Conservation (phyloP, 345 rosid species). For the Euclidium syriacum region DNA sequence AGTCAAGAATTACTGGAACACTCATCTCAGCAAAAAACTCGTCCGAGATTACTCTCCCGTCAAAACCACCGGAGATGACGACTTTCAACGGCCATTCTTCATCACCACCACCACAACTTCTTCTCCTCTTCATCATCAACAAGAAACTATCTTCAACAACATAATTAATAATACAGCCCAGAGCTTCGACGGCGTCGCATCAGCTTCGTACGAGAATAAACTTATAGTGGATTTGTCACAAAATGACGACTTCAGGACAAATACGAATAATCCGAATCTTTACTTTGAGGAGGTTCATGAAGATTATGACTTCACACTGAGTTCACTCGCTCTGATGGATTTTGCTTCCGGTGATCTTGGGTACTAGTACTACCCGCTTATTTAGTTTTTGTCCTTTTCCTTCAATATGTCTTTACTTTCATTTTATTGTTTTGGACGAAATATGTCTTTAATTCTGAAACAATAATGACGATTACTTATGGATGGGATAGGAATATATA, state of each 20-base stretch:
- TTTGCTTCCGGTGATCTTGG: constrained; percentile 26
- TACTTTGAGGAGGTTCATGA: constrained; percentile 21
- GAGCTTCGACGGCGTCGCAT: background rate
- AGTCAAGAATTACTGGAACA: constrained; percentile 60
- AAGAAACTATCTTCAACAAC: constrained; percentile 52
- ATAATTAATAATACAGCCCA: background rate
- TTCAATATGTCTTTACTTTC: too few species aligned
- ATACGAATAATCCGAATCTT: background rate
- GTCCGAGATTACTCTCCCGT: constrained; percentile 18
- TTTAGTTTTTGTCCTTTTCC: background rate
- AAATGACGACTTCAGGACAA: background rate
- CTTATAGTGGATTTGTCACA: constrained; percentile 1
- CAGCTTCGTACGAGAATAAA: background rate
- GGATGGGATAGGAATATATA: too few species aligned
- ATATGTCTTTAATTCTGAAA: too few species aligned
- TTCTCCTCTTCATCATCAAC: constrained; percentile 56
- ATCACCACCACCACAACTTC: constrained; percentile 45
- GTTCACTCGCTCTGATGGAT: constrained; percentile 27
- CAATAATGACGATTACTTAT: too few species aligned
- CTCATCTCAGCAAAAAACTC: constrained; percentile 41
- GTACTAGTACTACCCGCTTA: constrained; percentile 15
- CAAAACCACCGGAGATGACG: constrained; percentile 8
- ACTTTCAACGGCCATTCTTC: constrained; percentile 23
- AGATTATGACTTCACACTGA: constrained; percentile 28
- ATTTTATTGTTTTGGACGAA: too few species aligned